Evolutionary conservation across 176 grass and related monocot species (phyloP).

Genomic region (barley (Hordeum vulgare)): DNA sequence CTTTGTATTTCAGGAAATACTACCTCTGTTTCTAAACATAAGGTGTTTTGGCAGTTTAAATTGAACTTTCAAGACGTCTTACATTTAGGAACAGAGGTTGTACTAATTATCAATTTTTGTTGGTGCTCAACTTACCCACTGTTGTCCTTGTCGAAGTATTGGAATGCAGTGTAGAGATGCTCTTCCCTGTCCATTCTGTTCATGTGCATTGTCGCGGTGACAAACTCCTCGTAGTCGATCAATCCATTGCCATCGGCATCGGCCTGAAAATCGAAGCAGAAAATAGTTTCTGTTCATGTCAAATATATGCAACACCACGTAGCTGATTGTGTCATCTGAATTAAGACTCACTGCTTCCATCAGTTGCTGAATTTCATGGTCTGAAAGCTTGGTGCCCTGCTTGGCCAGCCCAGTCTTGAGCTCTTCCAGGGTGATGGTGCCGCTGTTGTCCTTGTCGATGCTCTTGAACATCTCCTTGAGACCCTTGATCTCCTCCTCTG

Average conservation of each 20-base stretch:
- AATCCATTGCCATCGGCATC: slow-evolving; percentile 75
- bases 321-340: neutral
- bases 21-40: too few species aligned
- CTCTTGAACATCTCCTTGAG: slow-evolving; percentile 91
- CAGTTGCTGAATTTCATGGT: slow-evolving; percentile 60
- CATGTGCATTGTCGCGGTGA: slow-evolving; percentile 76
- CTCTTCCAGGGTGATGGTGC: slow-evolving; percentile 80
- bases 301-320: neutral
- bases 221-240: slow-evolving; percentile 74
- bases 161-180: slow-evolving; percentile 77
- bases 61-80: too few species aligned
- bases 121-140: slow-evolving; percentile 45
- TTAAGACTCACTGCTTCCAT: slow-evolving; percentile 78
- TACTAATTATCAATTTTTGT: neutral
- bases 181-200: slow-evolving; percentile 73
- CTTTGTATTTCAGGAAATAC: too few species aligned
- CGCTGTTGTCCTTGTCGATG: slow-evolving; percentile 79
- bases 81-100: too few species aligned
- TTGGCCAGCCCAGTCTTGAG: slow-evolving; percentile 57
- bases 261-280: slow-evolving; percentile 27
- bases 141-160: slow-evolving; percentile 73
- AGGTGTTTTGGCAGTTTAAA: too few species aligned
- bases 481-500: slow-evolving; percentile 82
- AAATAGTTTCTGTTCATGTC: neutral
- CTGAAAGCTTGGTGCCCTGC: slow-evolving; percentile 72